phyloP scores from a whole-genome alignment of 139 green algal species.

The Tetradesmus obliquus region DNA sequence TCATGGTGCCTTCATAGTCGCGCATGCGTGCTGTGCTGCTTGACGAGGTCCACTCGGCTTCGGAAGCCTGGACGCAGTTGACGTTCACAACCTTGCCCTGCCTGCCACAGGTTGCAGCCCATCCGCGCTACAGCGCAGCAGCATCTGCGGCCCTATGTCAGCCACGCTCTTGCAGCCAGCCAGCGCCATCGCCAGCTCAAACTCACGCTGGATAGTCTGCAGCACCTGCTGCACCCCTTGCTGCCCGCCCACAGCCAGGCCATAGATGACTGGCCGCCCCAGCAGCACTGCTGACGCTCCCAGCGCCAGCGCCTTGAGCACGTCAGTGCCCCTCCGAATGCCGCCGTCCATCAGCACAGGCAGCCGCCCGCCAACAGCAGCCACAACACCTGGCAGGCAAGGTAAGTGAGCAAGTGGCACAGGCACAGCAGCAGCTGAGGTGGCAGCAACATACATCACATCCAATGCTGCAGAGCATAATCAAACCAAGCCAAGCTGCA shows the following conservation, averaged over 20 bases:
- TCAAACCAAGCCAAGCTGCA: neutral
- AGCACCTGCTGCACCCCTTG: constrained; percentile 79
- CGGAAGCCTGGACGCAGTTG: neutral
- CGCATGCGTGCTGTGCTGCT: too few relatives aligned
- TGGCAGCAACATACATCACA: neutral
- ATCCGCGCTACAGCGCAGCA: constrained; percentile 30
- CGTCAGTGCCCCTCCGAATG: constrained; percentile 90
- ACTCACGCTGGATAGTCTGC: constrained; percentile 59
- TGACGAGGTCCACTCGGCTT: too few relatives aligned
- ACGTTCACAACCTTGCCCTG: neutral
- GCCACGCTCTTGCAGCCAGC: constrained; percentile 58
- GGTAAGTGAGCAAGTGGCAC: neutral
- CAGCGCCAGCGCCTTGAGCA: constrained; percentile 94
- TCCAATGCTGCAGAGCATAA: neutral
- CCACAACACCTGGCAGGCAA: constrained; percentile 54
- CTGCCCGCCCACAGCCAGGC: constrained; percentile 83
- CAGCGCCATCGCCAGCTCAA: constrained; percentile 78
- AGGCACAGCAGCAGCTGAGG: neutral
- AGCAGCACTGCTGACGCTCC: constrained; percentile 90
- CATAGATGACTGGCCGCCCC: constrained; percentile 93
- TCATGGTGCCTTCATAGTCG: too few relatives aligned
- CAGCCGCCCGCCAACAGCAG: constrained; percentile 72
- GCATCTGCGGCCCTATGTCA: constrained; percentile 57
- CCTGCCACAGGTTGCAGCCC: neutral
- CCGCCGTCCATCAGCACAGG: constrained; percentile 89